Evolutionary conservation across 345 rosid species (phyloP), one percentile per base, ranked within the genome.

Genomic region (Eucalyptus cladocalyx): DNA sequence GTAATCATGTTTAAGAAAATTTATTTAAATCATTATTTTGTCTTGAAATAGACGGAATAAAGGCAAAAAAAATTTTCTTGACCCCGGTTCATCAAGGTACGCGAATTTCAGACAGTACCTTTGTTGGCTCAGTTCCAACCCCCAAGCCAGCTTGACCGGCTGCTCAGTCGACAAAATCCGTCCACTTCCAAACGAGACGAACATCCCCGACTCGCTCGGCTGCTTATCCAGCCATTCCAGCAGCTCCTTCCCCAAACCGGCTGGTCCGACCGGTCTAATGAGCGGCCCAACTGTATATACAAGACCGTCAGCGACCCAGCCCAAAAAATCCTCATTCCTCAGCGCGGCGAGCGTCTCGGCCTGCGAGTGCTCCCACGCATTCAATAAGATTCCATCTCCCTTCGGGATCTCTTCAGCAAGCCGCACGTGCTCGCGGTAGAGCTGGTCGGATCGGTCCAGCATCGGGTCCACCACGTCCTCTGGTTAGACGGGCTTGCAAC

Each of bases 151-250:
- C 91, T 96, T 94, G 3, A 37, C 87, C 15, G 90, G 91, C 89
- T 96, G 96, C 76, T 94, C 91, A 5, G 86, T 11, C 13, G 97
- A 91, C 60, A 94, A 80, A n/a, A 94, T 92, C 24, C 98, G 97
- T 62, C 98, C 96, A 51, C 97, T 97, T 19, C 99, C 99, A 67
- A 96, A 93, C 15, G 95, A 94, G 45, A 96, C 95, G 56, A 91
- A 95, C 86, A 95, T 32, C n/a, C 94, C 98, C 15, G 97, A 97
- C 51, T 49, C 51, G 18, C 51, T 49, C 51, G 51, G 51, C 51
- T 49, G 18, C 51, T 49, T 49, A 49, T 49, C 51, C 51, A 49
- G 51, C 51, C 51, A 49, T 49, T 49, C 18, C 18, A 49, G 51
- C 51, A 49, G 51, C 51, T 76, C 50, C 40, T 42, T 50, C 4